Evolutionary conservation across 2,329 filamentous ascomycete genomes (phyloP), one percentile per base, ranked within the genome.

Genomic region (Fusarium euwallaceae): DNA sequence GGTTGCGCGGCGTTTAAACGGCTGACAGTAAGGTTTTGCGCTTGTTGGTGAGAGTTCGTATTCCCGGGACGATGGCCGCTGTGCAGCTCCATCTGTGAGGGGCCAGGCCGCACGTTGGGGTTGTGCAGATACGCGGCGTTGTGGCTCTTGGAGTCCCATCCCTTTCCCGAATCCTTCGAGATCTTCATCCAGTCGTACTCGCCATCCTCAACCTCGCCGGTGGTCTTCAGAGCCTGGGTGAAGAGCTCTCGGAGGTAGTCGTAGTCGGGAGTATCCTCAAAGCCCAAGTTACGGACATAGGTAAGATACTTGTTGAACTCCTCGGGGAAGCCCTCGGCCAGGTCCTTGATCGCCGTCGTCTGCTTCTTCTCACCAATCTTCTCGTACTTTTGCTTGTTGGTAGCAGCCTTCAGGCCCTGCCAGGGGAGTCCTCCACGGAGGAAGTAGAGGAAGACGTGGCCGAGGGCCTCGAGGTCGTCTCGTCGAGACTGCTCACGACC

Each of bases 311-410:
- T 97, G 88, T 93, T 97, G 84, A 99, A 97, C 85, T 99, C 95
- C 82, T 98, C 94, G 76, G 97, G 96, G 85, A 97, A 98, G 61
- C 95, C 93, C 78, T 98, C 95, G 82, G 96, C 98, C 17, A 99
- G 91, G 80, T 99, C 97, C 87, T 98, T 98, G 86, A 99, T 97
- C 6, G 91, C 91, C 24, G 97, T 98, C 0, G 96, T 98, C 87
- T 98, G 97, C 88, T 99, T 99, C 93, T 99, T 98, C 88, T 99
- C 96, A 55, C 97, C 97, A 84, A 99, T 99, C 90, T 98, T 98
- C 87, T 99, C 97, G 83, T 99, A 99, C 87, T 99, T 99, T 83
- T 99, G 97, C 91, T 99, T 93, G 84, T 93, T 93, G 56, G 92
- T 93, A 34, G 91, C 92, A 82, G 92, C 91, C 86, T 93, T 93